Evolutionary conservation across 148 eudicot genomes (phyloP).

Genomic region (Pharnaceum exiguum): DNA sequence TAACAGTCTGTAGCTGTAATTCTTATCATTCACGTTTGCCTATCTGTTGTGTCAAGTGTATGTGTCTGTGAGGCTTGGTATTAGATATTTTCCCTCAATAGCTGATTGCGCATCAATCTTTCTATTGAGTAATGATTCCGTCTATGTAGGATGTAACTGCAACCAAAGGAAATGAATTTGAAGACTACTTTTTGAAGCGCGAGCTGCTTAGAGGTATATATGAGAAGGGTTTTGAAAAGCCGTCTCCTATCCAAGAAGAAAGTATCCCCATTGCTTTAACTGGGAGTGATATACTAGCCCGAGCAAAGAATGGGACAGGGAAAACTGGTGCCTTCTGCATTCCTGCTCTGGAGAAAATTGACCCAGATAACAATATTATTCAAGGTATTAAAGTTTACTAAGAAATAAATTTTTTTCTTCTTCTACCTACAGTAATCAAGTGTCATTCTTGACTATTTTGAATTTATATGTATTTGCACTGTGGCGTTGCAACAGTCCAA

Average conservation of each 20-base stretch:
- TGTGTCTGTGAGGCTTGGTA: not conserved
- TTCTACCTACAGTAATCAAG: too few species aligned
- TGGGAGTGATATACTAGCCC: constrained; percentile 82
- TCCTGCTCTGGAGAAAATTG: constrained; percentile 81
- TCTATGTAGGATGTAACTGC: constrained; percentile 81
- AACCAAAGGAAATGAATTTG: constrained; percentile 95
- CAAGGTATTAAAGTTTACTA: constrained; percentile 49
- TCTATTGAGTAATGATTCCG: not conserved
- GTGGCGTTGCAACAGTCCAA: too few species aligned
- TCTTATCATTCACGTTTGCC: not conserved
- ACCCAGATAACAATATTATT: constrained; percentile 71
- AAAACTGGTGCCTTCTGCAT: constrained; percentile 91
- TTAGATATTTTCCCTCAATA: not conserved
- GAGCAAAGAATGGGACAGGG: constrained; percentile 93
- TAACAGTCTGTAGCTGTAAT: not conserved
- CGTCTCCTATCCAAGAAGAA: constrained; percentile 87
- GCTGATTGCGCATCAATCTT: not conserved
- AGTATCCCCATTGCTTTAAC: constrained; percentile 88
- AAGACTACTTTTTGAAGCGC: constrained; percentile 78
- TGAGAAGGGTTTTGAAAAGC: constrained; percentile 83
- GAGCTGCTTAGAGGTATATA: constrained; percentile 83
- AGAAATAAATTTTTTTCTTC: too few species aligned
- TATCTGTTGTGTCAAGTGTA: not conserved
- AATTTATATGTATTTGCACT: not conserved
- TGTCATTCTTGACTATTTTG: not conserved